These are phyloP conservation scores for Herpetomonas samuelpessoai DNA, from an alignment of 208 protist genomes.

Conservation along the genomic window DNA sequence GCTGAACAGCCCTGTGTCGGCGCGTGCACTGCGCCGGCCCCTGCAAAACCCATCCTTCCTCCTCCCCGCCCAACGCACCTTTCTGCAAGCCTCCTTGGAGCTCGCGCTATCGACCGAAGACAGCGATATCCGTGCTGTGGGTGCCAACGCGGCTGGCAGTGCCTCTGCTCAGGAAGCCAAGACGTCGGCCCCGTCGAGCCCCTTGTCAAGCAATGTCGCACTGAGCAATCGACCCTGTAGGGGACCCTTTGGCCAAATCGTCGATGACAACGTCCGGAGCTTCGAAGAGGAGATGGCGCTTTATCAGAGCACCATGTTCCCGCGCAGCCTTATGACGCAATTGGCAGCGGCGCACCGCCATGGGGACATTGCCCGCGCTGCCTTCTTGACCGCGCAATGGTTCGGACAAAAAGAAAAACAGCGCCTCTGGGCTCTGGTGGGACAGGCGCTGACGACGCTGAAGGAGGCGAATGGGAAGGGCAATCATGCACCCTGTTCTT, in stretches of 20 bases:
- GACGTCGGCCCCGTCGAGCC: slow-evolving; percentile 25
- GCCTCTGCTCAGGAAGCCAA: neutral
- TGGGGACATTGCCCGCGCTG: slow-evolving; percentile 22
- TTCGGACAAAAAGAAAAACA: slow-evolving; percentile 64
- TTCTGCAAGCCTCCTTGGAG: slow-evolving; percentile 52
- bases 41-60: slow-evolving; percentile 78
- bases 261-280: slow-evolving; percentile 40
- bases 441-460: slow-evolving; percentile 13
- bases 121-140: no score
- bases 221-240: slow-evolving; percentile 42
- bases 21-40: slow-evolving; percentile 56
- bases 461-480: no score
- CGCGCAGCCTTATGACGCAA: slow-evolving; percentile 23
- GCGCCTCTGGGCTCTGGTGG: slow-evolving; percentile 41
- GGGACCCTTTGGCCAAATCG: slow-evolving; percentile 75
- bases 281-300: slow-evolving; percentile 67
- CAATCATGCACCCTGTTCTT: no score
- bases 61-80: slow-evolving; percentile 59
- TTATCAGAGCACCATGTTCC: slow-evolving; percentile 78
- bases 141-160: neutral
- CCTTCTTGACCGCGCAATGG: slow-evolving; percentile 42
- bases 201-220: slow-evolving; percentile 32
- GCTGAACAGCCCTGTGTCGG: slow-evolving; percentile 63
- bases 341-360: neutral
- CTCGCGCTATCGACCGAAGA: slow-evolving; percentile 10